Base-by-base conservation (phyloP, 2,329 filamentous ascomycete genomes). In the Trichoderma brevicompactum region DNA sequence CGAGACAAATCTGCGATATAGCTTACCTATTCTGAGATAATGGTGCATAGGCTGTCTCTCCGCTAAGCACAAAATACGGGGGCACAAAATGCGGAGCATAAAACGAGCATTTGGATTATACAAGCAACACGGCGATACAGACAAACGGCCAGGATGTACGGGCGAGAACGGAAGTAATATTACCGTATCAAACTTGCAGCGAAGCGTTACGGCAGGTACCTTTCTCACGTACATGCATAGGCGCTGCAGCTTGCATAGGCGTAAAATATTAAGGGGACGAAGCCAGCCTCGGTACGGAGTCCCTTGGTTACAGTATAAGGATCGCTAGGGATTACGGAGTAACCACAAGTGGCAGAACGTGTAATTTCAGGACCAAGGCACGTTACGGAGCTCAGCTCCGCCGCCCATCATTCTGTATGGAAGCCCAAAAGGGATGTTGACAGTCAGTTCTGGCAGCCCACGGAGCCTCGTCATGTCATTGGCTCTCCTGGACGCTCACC, bases 181-280 rank as follows among this genome's bases (percentile, higher is more conserved):
- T 17, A 36, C 48, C 23, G 59, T 52, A 62, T 62, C 48, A 54
- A 46, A 63, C 46, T 44, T 34, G 59, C 59, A 13, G 53, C 59
- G 40, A 43, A 34, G 59, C 59, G n/a, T 46, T 5, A 28, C 23
- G 23, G 23, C 23, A 28, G 23, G 23, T 28, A 28, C 23, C 23
- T 28, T 28, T 28, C 23, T 28, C 23, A 28, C 23, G 40, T 15
- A 41, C 40, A 41, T 13, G 12, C 13, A 41, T 41, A 38, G 10
- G 40, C 15, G 32, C 23, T 13, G 48, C 48, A 50, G 48, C 48
- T 34, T 34, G 13, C 5, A 34, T 34, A 17, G n/a, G 13, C 8
- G 32, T 10, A 15, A 17, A 44, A 53, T 38, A 53, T 53, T 52
- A 34, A 61, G 48, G 46, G 36, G 36, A 38, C 36, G 36, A 10